phyloP scores from a whole-genome alignment of 2,329 filamentous ascomycete genomes.

The Chaetomium strumarium region DNA sequence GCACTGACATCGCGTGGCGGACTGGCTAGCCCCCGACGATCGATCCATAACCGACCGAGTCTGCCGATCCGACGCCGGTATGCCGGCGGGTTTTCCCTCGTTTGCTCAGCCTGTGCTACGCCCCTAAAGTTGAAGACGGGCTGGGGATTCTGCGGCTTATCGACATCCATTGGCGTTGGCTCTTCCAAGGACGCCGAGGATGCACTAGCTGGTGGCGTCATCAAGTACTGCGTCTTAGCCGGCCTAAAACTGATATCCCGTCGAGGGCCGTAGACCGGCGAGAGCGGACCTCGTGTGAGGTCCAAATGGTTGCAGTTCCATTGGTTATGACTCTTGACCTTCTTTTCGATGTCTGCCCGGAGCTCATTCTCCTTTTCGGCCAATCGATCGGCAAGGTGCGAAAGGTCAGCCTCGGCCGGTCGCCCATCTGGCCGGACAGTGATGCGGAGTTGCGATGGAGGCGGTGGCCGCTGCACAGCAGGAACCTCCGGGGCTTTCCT shows the following conservation, averaged over 20 bases:
- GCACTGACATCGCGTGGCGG: slow-evolving; percentile 41
- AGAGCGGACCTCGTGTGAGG: slow-evolving; percentile 77
- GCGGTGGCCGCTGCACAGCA: slow-evolving; percentile 52
- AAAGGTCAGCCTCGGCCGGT: slow-evolving; percentile 70
- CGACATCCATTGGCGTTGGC: slow-evolving; percentile 45
- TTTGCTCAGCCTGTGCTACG: slow-evolving; percentile 34
- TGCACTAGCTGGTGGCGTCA: slow-evolving; percentile 57
- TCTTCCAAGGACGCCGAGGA: slow-evolving; percentile 42
- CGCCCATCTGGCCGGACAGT: slow-evolving; percentile 66
- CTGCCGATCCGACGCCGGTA: slow-evolving; percentile 82
- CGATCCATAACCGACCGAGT: slow-evolving; percentile 79
- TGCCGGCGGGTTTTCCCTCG: slow-evolving; percentile 47
- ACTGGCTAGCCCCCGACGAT: slow-evolving; percentile 64
- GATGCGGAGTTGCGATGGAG: slow-evolving; percentile 61
- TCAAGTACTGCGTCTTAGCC: slow-evolving; percentile 64
- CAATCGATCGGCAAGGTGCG: slow-evolving; percentile 67
- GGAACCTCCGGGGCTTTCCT: slow-evolving; percentile 59
- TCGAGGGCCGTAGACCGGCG: slow-evolving; percentile 63
- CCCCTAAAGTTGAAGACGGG: slow-evolving; percentile 44
- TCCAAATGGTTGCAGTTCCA: slow-evolving; percentile 92
- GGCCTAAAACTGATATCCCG: slow-evolving; percentile 61
- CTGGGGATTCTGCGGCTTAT: slow-evolving; percentile 35
- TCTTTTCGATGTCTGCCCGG: slow-evolving; percentile 74
- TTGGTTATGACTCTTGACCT: slow-evolving; percentile 79
- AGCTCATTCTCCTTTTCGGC: slow-evolving; percentile 79